Evolutionary conservation across 371 early-diverging fungal genomes (phyloP), one percentile per base, ranked within the genome.

Genomic region (Syncephalis fuscata): DNA sequence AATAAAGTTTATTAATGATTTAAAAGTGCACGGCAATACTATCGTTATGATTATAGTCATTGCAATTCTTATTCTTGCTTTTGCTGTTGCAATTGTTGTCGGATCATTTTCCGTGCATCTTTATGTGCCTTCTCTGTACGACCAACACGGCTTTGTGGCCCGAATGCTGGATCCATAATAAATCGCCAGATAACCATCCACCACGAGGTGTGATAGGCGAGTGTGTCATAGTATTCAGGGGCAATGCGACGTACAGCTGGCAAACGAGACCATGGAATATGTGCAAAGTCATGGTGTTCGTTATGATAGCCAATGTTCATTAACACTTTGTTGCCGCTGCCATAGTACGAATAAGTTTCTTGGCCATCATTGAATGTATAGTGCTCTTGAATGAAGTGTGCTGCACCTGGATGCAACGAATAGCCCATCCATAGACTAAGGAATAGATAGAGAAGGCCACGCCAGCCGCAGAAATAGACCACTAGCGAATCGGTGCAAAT

Each of bases 341-440:
- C 96, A 57, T 97, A 97, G 78, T 97, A 97, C 24, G 87, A 87
- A 66, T 95, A 95, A 1, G 95, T 95, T 64, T 97, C 96, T 64
- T 90, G 88, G 14, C 92, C 96, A 54, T 89, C 83, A 44, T 74
- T 80, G 71, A 89, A 92, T 20, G 89, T 89, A 61, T 89, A 97
- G 66, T 97, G 96, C 70, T 97, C 98, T 66, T 91, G 92, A 55
- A 97, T 83, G 50, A 95, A 92, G 60, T 97, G 98, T 17, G 90
- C 96, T 3, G 95, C 94, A 23, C 84, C 88, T 14, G 95, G 95
- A 65, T 97, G 96, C 22, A 92, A 62, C 22, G 86, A 81, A 59
- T 85, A 92, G 27, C 94, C 94, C 45, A 92, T 72, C 68, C 80
- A 84, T 26, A 91, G 74, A 14, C 85, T 83, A 17, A 79, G 51